Evolutionary conservation across 768 basidiomycete genomes (phyloP), one percentile per base, ranked within the genome.

Genomic region (Boletus pseudo-olivaceus): DNA sequence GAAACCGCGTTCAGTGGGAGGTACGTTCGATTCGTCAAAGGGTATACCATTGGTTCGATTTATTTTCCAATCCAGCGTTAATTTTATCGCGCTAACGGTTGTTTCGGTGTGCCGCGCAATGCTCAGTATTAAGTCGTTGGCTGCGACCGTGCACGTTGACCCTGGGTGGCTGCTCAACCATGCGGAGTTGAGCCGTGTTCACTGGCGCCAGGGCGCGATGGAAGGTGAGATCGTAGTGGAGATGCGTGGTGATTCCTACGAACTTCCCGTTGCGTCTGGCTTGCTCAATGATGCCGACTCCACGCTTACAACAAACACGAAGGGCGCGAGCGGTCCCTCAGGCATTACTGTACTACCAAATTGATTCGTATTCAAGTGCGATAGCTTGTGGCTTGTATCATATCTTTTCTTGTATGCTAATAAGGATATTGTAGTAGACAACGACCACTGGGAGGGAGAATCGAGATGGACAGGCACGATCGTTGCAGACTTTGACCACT

Each of bases 401-500:
- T n/a, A 17, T 49, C n/a, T n/a, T n/a, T n/a, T n/a, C n/a, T n/a
- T n/a, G n/a, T n/a, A n/a, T n/a, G n/a, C n/a, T n/a, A n/a, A n/a
- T n/a, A n/a, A n/a, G n/a, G n/a, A n/a, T n/a, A n/a, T n/a, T n/a
- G n/a, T n/a, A n/a, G n/a, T n/a, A n/a, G 23, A 23, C 23, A 23
- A 23, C 23, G 4, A 23, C 4, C 2, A 23, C 23, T 2, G 23
- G n/a, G 76, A 80, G 15, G 66, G 70, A 27, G 69, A 64, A 23
- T 65, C 57, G 4, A 78, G 74, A 54, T 98, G 96, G 96, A 81
- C 78, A 2, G 90, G 83, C 4, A 79, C 74, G 30, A 67, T 88
- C 10, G 88, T 93, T 7, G 93, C 84, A 7, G 93, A 98, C 69
- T 93, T 95, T 66, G 87, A 88, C 64, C 85, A 92, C 47, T 90